Conservation (phyloP, 192 early-diverging fungal species). For the Backusella psychrophila region DNA sequence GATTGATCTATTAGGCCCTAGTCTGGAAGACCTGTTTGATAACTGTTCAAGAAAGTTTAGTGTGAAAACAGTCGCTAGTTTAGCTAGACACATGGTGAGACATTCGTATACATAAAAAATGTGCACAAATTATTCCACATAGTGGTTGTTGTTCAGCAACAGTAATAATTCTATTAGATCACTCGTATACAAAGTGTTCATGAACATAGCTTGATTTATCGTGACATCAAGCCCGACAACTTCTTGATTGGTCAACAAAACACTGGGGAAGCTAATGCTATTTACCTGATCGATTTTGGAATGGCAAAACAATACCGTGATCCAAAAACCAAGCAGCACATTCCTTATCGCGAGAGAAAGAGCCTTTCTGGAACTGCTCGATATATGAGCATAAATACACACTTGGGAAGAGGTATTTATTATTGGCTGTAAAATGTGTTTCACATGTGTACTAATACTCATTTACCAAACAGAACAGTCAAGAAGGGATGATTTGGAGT, state of each 20-base stretch:
- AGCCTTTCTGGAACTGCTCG: constrained; percentile 92
- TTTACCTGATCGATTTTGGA: constrained; percentile 97
- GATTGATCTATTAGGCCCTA: constrained; percentile 92
- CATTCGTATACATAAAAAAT: neutral
- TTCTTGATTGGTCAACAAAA: constrained; percentile 87
- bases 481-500: constrained; percentile 95
- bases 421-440: neutral
- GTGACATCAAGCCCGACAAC: constrained; percentile 99
- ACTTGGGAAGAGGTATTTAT: constrained; percentile 78
- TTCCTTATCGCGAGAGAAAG: constrained; percentile 96
- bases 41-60: constrained; percentile 89
- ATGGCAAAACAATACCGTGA: constrained; percentile 99
- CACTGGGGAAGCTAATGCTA: constrained; percentile 55
- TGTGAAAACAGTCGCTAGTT: constrained; percentile 94
- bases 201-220: constrained; percentile 92
- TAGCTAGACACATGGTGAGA: constrained; percentile 91
- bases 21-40: constrained; percentile 96
- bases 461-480: constrained; percentile 76
- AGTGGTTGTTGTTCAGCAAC: neutral
- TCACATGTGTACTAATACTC: too few species aligned
- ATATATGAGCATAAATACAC: constrained; percentile 99
- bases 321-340: constrained; percentile 94
- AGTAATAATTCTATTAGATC: constrained; percentile 35
- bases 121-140: too few species aligned
- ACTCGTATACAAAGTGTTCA: constrained; percentile 89